A percentile compares a stretch with the other conserved stretches of the same genome.
phyloP scores from a whole-genome alignment of 208 protist genomes.

The Leishmania major region DNA sequence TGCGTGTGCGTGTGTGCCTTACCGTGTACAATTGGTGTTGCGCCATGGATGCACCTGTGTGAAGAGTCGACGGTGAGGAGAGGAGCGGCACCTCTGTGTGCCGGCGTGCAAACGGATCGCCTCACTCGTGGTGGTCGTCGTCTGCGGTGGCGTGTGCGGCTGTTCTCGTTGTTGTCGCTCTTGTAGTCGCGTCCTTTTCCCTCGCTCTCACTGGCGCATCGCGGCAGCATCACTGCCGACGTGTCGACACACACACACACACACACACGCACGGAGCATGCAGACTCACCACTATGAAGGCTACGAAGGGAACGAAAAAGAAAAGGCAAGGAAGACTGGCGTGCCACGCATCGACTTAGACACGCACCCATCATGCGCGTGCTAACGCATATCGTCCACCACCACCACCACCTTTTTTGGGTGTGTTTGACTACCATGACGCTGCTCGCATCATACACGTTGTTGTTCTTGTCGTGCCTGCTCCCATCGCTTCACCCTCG shows the following conservation, averaged over 20 bases:
- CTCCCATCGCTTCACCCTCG: too few relatives aligned
- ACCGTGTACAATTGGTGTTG: background rate
- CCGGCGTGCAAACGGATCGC: background rate
- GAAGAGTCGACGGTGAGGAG: background rate
- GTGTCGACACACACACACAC: background rate
- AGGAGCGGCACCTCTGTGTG: background rate
- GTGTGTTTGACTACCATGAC: too few relatives aligned
- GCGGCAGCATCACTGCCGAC: background rate
- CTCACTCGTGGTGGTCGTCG: background rate
- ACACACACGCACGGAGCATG: background rate
- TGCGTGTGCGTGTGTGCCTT: background rate
- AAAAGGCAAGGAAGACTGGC: background rate
- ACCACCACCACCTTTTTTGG: background rate
- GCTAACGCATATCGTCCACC: background rate
- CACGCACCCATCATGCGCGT: background rate
- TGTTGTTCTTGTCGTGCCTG: too few relatives aligned
- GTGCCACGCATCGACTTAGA: background rate
- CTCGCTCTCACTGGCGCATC: background rate
- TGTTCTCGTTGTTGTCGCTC: too few relatives aligned
- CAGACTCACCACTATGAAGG: background rate
- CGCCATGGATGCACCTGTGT: background rate
- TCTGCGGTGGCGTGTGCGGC: too few relatives aligned
- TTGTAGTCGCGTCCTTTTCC: too few relatives aligned
- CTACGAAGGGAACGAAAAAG: background rate
- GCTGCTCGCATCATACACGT: too few relatives aligned